Percentiles rank a stretch among this genome's conserved stretches.
Evolutionary conservation across 805 yeast genomes (phyloP).

Genomic region (Candida koratica): DNA sequence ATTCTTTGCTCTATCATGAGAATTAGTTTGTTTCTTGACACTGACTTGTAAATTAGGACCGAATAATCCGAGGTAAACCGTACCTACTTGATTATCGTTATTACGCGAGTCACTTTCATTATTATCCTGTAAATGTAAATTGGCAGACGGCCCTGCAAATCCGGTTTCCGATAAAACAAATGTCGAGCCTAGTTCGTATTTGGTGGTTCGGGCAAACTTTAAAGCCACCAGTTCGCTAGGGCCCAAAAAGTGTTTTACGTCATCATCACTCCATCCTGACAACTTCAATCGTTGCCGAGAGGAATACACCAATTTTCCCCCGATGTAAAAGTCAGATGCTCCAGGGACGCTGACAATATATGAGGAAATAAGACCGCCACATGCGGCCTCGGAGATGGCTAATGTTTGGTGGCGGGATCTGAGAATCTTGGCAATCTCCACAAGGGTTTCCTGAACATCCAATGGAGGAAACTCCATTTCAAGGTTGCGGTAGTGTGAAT

Average conservation of each 20-base stretch:
- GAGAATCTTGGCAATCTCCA: constrained; percentile 54
- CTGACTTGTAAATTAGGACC: constrained; percentile 61
- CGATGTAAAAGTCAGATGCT: constrained; percentile 77
- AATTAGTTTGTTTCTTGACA: constrained; percentile 42
- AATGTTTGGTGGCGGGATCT: constrained; percentile 55
- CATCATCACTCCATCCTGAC: constrained; percentile 74
- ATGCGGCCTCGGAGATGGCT: constrained; percentile 83
- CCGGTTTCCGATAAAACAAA: constrained; percentile 84
- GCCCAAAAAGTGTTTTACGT: constrained; percentile 71
- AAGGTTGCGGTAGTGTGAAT: too few species aligned
- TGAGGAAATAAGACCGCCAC: constrained; percentile 83
- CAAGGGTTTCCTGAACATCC: constrained; percentile 48
- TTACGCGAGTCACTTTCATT: constrained; percentile 7
- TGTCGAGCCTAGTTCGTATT: constrained; percentile 77
- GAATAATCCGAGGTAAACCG: constrained; percentile 66
- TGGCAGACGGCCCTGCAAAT: constrained; percentile 71
- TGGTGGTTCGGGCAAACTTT: constrained; percentile 71
- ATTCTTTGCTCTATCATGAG: constrained; percentile 54
- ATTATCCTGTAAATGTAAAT: constrained; percentile 34
- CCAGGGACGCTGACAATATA: constrained; percentile 81
- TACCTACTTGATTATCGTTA: constrained; percentile 44
- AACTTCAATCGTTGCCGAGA: constrained; percentile 68
- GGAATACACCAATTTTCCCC: constrained; percentile 78
- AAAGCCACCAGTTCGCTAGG: constrained; percentile 74
- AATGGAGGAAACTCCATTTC: constrained; percentile 55